These are phyloP conservation scores for Decorospora gaudefroyi DNA, from an alignment of 2,329 filamentous ascomycete genomes.

Conservation along the genomic window DNA sequence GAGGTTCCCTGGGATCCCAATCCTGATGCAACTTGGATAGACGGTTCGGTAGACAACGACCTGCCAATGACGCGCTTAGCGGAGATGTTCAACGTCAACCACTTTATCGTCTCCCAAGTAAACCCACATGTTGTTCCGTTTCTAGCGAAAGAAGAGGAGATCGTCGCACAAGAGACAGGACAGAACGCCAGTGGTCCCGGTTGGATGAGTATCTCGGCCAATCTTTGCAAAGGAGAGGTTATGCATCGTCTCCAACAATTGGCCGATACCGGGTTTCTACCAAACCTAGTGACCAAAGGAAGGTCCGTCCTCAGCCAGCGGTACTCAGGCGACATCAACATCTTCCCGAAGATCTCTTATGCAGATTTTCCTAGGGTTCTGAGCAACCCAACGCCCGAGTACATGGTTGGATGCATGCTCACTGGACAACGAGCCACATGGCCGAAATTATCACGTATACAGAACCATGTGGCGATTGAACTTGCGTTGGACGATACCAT, in stretches of 20 bases:
- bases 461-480: slow-evolving; percentile 87
- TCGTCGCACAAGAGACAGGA: slow-evolving; percentile 46
- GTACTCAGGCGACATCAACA: slow-evolving; percentile 94
- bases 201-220: slow-evolving; percentile 70
- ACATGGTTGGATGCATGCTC: slow-evolving; percentile 79
- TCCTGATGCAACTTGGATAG: slow-evolving; percentile 79
- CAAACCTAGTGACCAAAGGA: slow-evolving; percentile 76
- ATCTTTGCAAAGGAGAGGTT: slow-evolving; percentile 76
- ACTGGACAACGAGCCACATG: slow-evolving; percentile 86
- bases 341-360: slow-evolving; percentile 77
- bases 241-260: slow-evolving; percentile 80
- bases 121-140: slow-evolving; percentile 94
- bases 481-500: slow-evolving; percentile 79
- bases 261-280: slow-evolving; percentile 78
- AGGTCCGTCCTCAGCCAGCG: slow-evolving; percentile 83
- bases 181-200: slow-evolving; percentile 51
- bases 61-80: slow-evolving; percentile 86
- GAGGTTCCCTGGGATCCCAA: slow-evolving; percentile 84
- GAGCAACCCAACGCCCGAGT: slow-evolving; percentile 81
- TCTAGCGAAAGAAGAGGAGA: slow-evolving; percentile 71
- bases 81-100: slow-evolving; percentile 97
- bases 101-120: slow-evolving; percentile 96
- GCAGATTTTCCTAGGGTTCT: slow-evolving; percentile 76
- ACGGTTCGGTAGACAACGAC: slow-evolving; percentile 93
- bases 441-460: slow-evolving; percentile 83